phyloP scores from a whole-genome alignment of 208 protist species.

The Crithidia expoeki region DNA sequence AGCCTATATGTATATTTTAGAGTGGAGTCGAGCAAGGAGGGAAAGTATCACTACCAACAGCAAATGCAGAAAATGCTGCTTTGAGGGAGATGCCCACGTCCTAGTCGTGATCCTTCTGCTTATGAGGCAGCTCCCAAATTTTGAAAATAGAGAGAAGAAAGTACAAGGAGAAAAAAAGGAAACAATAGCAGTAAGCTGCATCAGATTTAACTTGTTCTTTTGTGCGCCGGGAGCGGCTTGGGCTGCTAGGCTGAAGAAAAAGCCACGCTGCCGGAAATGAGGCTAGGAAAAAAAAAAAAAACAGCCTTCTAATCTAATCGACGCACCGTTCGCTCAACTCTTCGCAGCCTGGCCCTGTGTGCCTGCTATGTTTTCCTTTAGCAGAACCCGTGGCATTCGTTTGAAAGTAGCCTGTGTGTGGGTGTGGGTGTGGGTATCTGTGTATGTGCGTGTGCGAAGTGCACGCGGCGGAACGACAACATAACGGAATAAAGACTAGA shows the following conservation, averaged over 20 bases:
- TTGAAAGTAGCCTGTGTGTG: background rate
- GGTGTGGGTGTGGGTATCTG: background rate
- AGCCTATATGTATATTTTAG: too few species aligned
- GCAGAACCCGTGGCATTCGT: background rate
- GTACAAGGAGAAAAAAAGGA: background rate
- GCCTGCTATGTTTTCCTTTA: too few species aligned
- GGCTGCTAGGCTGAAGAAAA: too few species aligned
- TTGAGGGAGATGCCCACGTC: too few species aligned
- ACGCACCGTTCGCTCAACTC: too few species aligned
- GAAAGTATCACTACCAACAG: too few species aligned
- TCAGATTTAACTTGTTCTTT: background rate
- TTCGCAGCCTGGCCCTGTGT: background rate
- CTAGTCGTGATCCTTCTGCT: too few species aligned
- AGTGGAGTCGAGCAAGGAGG: too few species aligned
- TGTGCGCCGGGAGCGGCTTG: too few species aligned
- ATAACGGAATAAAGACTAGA: background rate
- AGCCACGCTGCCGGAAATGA: background rate
- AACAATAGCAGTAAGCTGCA: background rate
- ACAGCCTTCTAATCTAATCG: too few species aligned
- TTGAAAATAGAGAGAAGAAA: slow-evolving; percentile 1
- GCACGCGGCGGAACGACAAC: background rate
- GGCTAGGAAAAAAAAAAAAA: background rate
- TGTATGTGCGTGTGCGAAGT: background rate
- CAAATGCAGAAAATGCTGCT: too few species aligned
- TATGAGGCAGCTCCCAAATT: too few species aligned